Evolutionary conservation across 2,329 filamentous ascomycete species (phyloP), one percentile per base, ranked within the genome.

Genomic region (Sporothrix mexicana): DNA sequence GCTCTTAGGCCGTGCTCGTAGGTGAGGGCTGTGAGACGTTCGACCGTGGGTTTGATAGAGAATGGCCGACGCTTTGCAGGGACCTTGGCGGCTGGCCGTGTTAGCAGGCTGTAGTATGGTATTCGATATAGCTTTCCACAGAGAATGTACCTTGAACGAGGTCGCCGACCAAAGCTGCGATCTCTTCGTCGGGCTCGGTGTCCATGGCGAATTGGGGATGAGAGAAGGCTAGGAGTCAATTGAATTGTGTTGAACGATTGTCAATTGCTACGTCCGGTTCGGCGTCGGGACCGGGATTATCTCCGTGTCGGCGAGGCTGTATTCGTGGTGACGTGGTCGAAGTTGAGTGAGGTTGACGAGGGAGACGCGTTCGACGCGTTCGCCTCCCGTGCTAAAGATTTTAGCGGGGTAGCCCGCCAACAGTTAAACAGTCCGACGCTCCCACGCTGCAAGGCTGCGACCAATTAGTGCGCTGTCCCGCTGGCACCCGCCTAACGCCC

Each of bases 1-100:
- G 87, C 84, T 55, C 89, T 83, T 70, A 96, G 84, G 8, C 94
- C 94, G 73, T 87, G 84, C 74, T 92, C 89, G 80, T 92, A 93
- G 12, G 89, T 88, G 75, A 88, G 83, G 5, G 87, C 86, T 64
- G 87, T 84, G 72, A 94, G 84, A 36, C 83, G 87, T 79, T 93
- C 89, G 67, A 93, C 86, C 17, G 88, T 84, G 23, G 88, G 84
- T 76, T 91, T 90, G 75, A 93, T 86, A 77, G 86, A 88, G 62
- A 85, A 84, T 45, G 83, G 82, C 62, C 93, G 88, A 76, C 91
- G 88, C 79, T 93, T 94, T 73, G 91, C 85, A 0, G 92, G 88
- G 45, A 88, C 77, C 76, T 85, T 87, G 23, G 89, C 87, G 25
- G 88, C 89, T 91, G 74, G 6, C 4, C 41, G 1, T 5, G 55